Evolutionary conservation across 495 filamentous ascomycete genomes (phyloP).

Genomic region (Talaromyces nanjingensis): DNA sequence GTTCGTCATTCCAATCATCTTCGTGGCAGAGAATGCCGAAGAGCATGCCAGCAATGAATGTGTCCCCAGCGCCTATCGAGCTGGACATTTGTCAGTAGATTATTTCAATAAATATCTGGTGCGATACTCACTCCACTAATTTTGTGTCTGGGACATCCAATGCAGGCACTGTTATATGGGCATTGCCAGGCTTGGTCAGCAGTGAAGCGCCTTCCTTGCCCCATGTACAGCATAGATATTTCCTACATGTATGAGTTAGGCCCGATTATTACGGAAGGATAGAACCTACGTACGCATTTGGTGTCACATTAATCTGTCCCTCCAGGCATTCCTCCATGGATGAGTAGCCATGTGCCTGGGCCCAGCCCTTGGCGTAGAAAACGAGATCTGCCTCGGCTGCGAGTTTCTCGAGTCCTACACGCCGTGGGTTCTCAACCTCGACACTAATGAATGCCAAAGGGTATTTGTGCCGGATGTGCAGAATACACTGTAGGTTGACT

Average conservation of each 20-base stretch:
- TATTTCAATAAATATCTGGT: conserved; percentile 4
- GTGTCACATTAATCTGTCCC: conserved; percentile 32
- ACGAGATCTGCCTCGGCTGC: conserved; percentile 59
- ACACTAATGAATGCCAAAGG: conserved; percentile 52
- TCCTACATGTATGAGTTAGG: background rate
- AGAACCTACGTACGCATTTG: conserved; percentile 35
- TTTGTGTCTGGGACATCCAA: conserved; percentile 29
- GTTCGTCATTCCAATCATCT: conserved; percentile 42
- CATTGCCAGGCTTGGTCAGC: conserved; percentile 30
- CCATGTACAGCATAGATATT: conserved; percentile 52
- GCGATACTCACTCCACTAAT: conserved; percentile 57
- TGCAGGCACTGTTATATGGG: conserved; percentile 38
- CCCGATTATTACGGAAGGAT: background rate
- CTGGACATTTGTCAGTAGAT: conserved; percentile 30
- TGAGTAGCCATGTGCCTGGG: conserved; percentile 44
- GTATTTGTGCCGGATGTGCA: conserved; percentile 41
- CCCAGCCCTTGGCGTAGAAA: conserved; percentile 67
- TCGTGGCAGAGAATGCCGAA: conserved; percentile 49
- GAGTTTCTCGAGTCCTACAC: conserved; percentile 52
- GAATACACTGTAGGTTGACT: conserved; percentile 55
- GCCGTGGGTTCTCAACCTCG: conserved; percentile 62
- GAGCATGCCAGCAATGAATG: conserved; percentile 66
- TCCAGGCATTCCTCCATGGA: conserved; percentile 43
- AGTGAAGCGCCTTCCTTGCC: conserved; percentile 52
- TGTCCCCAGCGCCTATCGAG: conserved; percentile 66